Evolutionary conservation across 2,329 filamentous ascomycete genomes (phyloP).

Genomic region (Golovinomyces cichoracearum): DNA sequence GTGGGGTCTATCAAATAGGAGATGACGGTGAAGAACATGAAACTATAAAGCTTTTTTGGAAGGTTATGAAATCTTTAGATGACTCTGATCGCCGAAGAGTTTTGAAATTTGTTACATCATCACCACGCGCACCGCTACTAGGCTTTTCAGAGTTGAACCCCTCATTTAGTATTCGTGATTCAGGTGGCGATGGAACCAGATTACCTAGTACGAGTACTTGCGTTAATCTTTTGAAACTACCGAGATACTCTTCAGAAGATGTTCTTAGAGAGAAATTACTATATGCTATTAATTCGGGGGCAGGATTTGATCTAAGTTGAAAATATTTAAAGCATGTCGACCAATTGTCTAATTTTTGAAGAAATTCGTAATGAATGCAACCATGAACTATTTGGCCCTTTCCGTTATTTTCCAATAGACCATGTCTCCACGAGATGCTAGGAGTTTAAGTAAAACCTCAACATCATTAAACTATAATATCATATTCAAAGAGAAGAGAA

Average conservation of each 20-base stretch:
- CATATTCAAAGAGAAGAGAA: no score
- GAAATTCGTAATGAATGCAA: no score
- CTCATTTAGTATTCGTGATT: conserved; percentile 70
- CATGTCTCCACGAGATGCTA: no score
- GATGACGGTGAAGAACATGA: conserved; percentile 69
- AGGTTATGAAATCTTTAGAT: conserved; percentile 50
- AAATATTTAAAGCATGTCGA: no score
- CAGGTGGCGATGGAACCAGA: conserved; percentile 45
- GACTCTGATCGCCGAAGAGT: conserved; percentile 63
- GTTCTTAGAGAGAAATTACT: conserved; percentile 55
- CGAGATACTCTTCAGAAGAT: conserved; percentile 43
- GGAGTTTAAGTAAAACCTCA: no score
- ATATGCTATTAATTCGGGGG: conserved; percentile 70
- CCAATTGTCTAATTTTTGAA: no score
- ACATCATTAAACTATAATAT: no score
- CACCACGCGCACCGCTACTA: conserved; percentile 65
- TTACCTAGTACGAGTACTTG: conserved; percentile 88
- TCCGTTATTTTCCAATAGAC: no score
- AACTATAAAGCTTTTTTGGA: conserved; percentile 71
- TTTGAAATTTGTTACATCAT: conserved; percentile 86
- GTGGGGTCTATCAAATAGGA: conserved; percentile 70
- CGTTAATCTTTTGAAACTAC: conserved; percentile 80
- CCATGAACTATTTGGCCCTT: no score
- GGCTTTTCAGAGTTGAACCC: conserved; percentile 73
- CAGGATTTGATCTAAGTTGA: conserved; percentile 54